A percentile compares a stretch with the other conserved stretches of the same genome.
phyloP scores from a whole-genome alignment of 805 yeast genomes.

The Suhomyces vadensis region DNA sequence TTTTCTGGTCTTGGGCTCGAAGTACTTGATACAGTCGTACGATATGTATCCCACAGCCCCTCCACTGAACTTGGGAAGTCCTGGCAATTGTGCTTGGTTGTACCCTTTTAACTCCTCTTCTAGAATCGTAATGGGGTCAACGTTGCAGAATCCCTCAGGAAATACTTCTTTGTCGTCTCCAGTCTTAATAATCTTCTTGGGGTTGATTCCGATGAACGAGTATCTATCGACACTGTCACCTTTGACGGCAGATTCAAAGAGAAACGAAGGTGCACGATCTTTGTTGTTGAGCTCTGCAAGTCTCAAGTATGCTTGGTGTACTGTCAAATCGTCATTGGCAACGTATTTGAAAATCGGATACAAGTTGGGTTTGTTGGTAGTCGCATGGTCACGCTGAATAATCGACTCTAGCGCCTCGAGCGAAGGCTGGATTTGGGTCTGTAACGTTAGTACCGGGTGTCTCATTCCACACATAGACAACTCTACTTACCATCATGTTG shows the following conservation, averaged over 20 bases:
- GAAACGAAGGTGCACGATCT: conserved; percentile 64
- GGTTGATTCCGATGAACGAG: conserved; percentile 86
- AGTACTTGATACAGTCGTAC: conserved; percentile 94
- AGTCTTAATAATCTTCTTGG: conserved; percentile 78
- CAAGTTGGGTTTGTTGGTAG: conserved; percentile 50
- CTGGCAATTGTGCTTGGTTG: conserved; percentile 76
- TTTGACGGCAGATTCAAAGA: conserved; percentile 85
- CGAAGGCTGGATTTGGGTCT: conserved; percentile 40
- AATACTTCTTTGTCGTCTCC: conserved; percentile 57
- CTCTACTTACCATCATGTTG: conserved; percentile 2
- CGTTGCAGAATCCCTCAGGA: conserved; percentile 41
- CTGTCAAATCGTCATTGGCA: conserved; percentile 77
- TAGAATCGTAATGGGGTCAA: conserved; percentile 76
- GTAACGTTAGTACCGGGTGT: not conserved
- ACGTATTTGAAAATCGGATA: conserved; percentile 80
- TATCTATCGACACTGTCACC: conserved; percentile 89
- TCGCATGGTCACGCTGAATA: conserved; percentile 19
- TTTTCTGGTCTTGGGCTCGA: conserved; percentile 87
- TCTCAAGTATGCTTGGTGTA: conserved; percentile 87
- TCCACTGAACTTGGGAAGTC: conserved; percentile 81
- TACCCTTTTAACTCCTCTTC: conserved; percentile 70
- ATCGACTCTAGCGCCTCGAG: conserved; percentile 28
- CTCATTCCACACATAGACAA: not conserved
- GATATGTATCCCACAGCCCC: conserved; percentile 97
- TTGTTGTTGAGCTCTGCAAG: conserved; percentile 63